Base-by-base conservation (phyloP, 108 stramenopile species). In the Nitzschia sp. region DNA sequence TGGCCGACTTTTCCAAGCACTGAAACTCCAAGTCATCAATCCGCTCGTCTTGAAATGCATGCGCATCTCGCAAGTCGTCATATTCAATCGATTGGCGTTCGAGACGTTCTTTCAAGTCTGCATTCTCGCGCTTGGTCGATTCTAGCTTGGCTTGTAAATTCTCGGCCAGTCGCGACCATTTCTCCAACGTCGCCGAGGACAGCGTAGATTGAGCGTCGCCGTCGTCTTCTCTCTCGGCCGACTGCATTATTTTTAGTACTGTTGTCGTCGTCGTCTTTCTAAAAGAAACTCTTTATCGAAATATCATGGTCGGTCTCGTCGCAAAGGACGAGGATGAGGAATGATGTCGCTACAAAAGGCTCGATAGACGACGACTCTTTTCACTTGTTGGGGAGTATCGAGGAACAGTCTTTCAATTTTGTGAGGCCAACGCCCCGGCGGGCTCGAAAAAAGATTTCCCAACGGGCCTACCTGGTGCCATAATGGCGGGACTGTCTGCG, bases 1-100 rank as follows among this genome's bases (percentile, higher is more conserved):
- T 72, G n/a, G 44, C 71, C 2, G 62, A 63, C 26, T 61, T 61
- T 21, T 61, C 61, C 6, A 72, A 17, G 31, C 71, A 72, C 31
- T 65, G 63, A 36, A 41, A 3, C 25, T 73, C 72, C 34, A 73
- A 38, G 34, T 66, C 32, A 1, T 56, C 0, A 0, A 66, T 59
- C 45, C 44, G 45, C 0, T 57, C 25, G 17, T 11, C 41, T 33
- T 67, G 26, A 0, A 17, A n/a, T 32, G 22, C 36, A 2, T 52
- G 58, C 53, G 59, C 59, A 11, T 53, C 27, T 26, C 52, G 47
- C 0, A 67, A 31, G 25, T 58, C 52, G 22, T 66, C 44, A 36
- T 27, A 3, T 44, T 61, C 41, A 27, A 26, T 2, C 38, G 35
- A 25, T 21, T 41, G 41, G 17, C 33, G 38, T 17, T 17, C 11